These are phyloP conservation scores for Tripidium arundinaceum DNA, from an alignment of 202 grass and related monocot species.

Conservation along the genomic window DNA sequence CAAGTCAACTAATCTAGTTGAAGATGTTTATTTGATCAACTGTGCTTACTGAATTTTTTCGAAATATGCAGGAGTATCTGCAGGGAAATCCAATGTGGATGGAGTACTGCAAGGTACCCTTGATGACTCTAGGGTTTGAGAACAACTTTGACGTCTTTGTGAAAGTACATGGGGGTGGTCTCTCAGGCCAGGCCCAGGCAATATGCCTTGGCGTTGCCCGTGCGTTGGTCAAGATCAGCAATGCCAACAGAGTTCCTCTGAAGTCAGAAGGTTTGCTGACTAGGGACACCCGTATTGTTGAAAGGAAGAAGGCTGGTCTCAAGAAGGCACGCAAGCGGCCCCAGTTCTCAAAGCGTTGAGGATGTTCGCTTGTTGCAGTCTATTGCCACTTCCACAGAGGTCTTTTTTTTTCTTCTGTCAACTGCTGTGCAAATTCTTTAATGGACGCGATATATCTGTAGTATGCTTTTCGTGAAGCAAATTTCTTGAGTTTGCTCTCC, in stretches of 20 bases:
- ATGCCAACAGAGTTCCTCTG: constrained; percentile 52
- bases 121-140: constrained; percentile 69
- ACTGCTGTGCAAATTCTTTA: constrained; percentile 29
- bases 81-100: constrained; percentile 81
- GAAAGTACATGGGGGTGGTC: constrained; percentile 85
- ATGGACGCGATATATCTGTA: constrained; percentile 27
- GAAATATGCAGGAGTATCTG: constrained; percentile 56
- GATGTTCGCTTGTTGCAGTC: constrained; percentile 2
- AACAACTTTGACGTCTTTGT: constrained; percentile 86
- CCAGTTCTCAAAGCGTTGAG: constrained; percentile 89
- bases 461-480: constrained; percentile 25
- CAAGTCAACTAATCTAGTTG: neutral
- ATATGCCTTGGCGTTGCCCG: constrained; percentile 79
- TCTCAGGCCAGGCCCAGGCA: constrained; percentile 90
- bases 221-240: constrained; percentile 82
- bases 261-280: constrained; percentile 77
- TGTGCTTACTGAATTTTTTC: neutral
- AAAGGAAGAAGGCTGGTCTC: constrained; percentile 92
- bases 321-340: constrained; percentile 92
- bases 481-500: constrained; percentile 7
- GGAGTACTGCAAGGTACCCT: constrained; percentile 71
- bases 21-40: neutral
- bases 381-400: neutral
- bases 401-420: neutral
- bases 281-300: constrained; percentile 88